A percentile compares a stretch with the other conserved stretches of the same genome.
phyloP scores from a whole-genome alignment of 208 protist species.

The Trypanosoma vivax region DNA sequence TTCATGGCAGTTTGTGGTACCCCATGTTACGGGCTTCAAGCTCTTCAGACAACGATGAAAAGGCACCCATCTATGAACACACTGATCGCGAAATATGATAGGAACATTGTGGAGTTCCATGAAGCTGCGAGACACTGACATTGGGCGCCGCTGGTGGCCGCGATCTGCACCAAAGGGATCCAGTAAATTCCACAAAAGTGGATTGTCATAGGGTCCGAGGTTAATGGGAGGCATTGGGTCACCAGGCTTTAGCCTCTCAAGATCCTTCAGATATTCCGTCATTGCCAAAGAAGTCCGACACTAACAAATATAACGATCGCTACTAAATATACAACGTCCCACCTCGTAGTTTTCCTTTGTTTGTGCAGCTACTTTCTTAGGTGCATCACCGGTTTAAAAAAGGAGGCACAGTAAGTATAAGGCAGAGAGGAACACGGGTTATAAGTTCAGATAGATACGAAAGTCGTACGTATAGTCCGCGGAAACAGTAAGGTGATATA shows the following conservation, averaged over 20 bases:
- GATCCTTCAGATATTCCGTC: constrained; percentile 84
- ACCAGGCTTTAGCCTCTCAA: constrained; percentile 38
- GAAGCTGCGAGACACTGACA: constrained; percentile 82
- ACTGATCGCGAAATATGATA: constrained; percentile 83
- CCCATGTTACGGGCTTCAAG: constrained; percentile 83
- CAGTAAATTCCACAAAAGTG: constrained; percentile 86
- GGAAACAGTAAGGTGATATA: too few relatives aligned
- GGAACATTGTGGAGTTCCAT: constrained; percentile 87
- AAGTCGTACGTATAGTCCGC: too few relatives aligned
- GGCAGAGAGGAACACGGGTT: too few relatives aligned
- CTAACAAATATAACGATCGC: constrained; percentile 10
- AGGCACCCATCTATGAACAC: constrained; percentile 83
- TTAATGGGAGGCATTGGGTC: constrained; percentile 76
- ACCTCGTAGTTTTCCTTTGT: too few relatives aligned
- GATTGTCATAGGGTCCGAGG: constrained; percentile 87
- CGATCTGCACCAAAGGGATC: constrained; percentile 89
- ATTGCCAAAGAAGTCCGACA: constrained; percentile 30
- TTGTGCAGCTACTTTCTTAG: too few relatives aligned
- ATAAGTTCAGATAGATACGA: too few relatives aligned
- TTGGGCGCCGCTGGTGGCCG: constrained; percentile 82
- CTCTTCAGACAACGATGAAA: constrained; percentile 79
- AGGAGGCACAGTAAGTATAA: too few relatives aligned
- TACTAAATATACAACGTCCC: too few relatives aligned
- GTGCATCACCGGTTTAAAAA: too few relatives aligned
- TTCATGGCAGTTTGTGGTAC: constrained; percentile 84